Evolutionary conservation across 768 basidiomycete genomes (phyloP), one percentile per base, ranked within the genome.

Genomic region (Cantharellus cinnabarinus): DNA sequence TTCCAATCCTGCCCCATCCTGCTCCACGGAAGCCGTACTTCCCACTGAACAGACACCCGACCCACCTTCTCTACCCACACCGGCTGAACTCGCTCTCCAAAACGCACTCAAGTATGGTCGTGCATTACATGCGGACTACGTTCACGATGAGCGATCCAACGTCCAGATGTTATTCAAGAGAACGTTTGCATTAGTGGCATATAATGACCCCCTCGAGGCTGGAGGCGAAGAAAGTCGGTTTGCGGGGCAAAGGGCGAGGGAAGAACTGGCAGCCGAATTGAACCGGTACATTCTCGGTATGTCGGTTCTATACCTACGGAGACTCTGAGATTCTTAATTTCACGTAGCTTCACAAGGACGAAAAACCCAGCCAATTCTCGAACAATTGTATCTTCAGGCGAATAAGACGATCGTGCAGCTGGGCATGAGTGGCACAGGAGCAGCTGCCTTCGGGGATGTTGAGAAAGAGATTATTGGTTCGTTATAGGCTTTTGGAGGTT

Each of bases 271-370:
- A 38, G 81, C 78, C 60, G 85, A 88, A 70, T 68, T 90, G 42
- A 90, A 91, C 65, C 76, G 80, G 67, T 85, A 81, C 44, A 88
- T 93, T 60, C 72, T 91, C 58, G 83, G 89, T 89, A 64, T 64
- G 81, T 70, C 51, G 50, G 42, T 56, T 40, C n/a, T 53, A 53
- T 39, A 4, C 34, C 57, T 50, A 57, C 50, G 38, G 3, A 50
- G 14, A 58, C 3, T 29, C 5, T 54, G 52, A 57, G 34, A 38
- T 34, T 58, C 53, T 3, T 14, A 42, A n/a, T 50, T 62, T 41
- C 4, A 38, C 58, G 5, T 61, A 91, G 88, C 79, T 69, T 89
- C 87, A 0, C 84, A 85, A 71, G 83, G 83, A 20, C 77, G 78
- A 42, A 85, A 86, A 2, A 71, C 77, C 3, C 75, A 74, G 57